Evolutionary conservation across 495 filamentous ascomycete species (phyloP), one percentile per base, ranked within the genome.

Genomic region (Daldinia bambusicola): DNA sequence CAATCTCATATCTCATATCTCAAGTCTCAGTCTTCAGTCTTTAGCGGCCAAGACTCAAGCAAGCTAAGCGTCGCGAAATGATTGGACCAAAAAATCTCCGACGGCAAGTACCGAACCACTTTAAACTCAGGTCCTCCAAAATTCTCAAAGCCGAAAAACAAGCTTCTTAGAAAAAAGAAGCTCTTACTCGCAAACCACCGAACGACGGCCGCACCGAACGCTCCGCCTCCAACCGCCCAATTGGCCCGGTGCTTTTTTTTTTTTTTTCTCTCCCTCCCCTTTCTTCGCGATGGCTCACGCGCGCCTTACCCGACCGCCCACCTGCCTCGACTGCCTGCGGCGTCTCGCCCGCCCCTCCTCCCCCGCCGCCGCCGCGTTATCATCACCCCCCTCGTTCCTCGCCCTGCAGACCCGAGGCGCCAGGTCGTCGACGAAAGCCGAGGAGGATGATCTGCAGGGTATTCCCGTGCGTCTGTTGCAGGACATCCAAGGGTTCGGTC

Each of bases 401-500:
- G 51, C 67, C 5, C 60, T 60, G 31, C 64, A 67, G 67, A 72
- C 85, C 63, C 84, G 87, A 45, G 80, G 82, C 45, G 84, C 82
- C 71, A 85, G 82, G 73, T 85, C 82, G 72, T 84, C 82, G 71
- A 77, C 80, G 74, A 68, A 85, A 81, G 72, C 65, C 72, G 66
- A 79, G 77, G 45, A 82, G 79, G 56, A 80, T 55, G 75, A 77
- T 20, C 30, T 74, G 5, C 79, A 79, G 57, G 82, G 81, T 53
- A 82, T 91, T 32, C 83, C 87, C 20, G 90, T 91, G 59, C 84
- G 85, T 56, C 79, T 92, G 63, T 77, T 89, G 6, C 73, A 84
- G 67, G 87, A 91, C 72, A 84, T 91, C 22, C 82, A 79, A 52
- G 81, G 80, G 45, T 91, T 86, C 74, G 90, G 89, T 12, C 81